Evolutionary conservation across 1,284 basidiomycete genomes (phyloP), one percentile per base, ranked within the genome.

Genomic region (Phylloboletellus chloephorus): DNA sequence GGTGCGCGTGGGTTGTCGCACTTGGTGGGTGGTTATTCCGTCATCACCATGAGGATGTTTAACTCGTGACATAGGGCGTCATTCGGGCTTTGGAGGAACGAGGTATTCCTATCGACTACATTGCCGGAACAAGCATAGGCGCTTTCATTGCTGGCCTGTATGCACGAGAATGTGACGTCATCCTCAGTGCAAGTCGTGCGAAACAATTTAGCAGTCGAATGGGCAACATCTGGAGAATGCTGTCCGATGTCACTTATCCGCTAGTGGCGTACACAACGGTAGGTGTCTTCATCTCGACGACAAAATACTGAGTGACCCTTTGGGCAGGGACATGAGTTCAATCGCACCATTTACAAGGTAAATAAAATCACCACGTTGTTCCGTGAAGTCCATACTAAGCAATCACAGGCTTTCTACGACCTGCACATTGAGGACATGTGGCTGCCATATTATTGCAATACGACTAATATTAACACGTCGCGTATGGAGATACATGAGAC

Each of bases 371-470:
- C 39, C 13, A 3, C 16, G 7, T 10, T 15, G 15, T 25, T 26
- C 29, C 17, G 9, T 11, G 7, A 38, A 16, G 23, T 16, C 22
- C 13, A 33, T 35, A n/a, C 41, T 53, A 11, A 56, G 15, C 16
- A 2, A 13, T 39, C n/a, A n/a, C 8, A 82, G 79, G 76, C 82
- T 2, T 95, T 97, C 60, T 94, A 92, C 57, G 89, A 92, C 58
- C 80, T 92, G 31, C 91, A 96, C 63, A 97, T 98, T 41, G 94
- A 98, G 67, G 92, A 96, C 66, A 95, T 96, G 86, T 98, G 95
- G 96, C 73, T 98, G 4, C 95, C 96, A 2, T 99, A 86, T 69
- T 99, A 94, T 67, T 96, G 92, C 67, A 98, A 98, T 58, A 93
- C 94, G 6, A 97, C 96, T n/a, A 98, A 98, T 58, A 97, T 99